Evolutionary conservation across 2,329 filamentous ascomycete species (phyloP), one percentile per base, ranked within the genome.

Genomic region (Pseudogymnoascus sp.): DNA sequence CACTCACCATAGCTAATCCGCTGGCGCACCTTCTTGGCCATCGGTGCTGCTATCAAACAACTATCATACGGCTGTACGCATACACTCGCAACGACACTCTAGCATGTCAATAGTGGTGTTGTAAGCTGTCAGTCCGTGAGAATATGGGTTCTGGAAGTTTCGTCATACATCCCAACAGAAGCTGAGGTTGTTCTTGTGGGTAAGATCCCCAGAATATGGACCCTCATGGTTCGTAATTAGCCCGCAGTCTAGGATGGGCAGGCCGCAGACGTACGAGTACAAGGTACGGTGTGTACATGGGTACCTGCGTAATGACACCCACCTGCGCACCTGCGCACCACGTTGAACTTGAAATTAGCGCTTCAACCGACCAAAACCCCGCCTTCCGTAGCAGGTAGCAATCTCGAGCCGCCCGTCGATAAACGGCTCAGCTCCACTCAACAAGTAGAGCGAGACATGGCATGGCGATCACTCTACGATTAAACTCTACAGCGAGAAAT

Each of bases 11-110:
- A 88, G 73, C 84, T 86, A 75, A 88, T 85, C 74, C 84, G 83
- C 74, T 88, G 85, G 72, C 82, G 84, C 70, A 81, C 81, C 77
- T 87, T 88, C 73, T 83, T 85, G 71, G 84, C 83, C 84, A 87
- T 87, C 37, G 37, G 25, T 37, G 20, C 57, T 60, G 37, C 38
- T 60, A 47, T 33, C 58, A 60, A 58, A 37, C 57, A 58, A 39
- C 57, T 58, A 58, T 58, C 57, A 58, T 58, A 58, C 57, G 57
- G 57, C 57, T 37, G 37, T 58, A 37, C 33, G 37, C 57, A 58
- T 39, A 37, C 37, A 58, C 12, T 37, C 57, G 33, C 35, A 58
- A 38, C 37, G 18, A 38, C 37, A 38, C 25, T 25, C 35, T 58
- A 14, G 57, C 57, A 38, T 58, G 18, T 58, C 57, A 39, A 39